Evolutionary conservation across 2,329 filamentous ascomycete genomes (phyloP), one percentile per base, ranked within the genome.

Genomic region (Arthrobotrys conoides): DNA sequence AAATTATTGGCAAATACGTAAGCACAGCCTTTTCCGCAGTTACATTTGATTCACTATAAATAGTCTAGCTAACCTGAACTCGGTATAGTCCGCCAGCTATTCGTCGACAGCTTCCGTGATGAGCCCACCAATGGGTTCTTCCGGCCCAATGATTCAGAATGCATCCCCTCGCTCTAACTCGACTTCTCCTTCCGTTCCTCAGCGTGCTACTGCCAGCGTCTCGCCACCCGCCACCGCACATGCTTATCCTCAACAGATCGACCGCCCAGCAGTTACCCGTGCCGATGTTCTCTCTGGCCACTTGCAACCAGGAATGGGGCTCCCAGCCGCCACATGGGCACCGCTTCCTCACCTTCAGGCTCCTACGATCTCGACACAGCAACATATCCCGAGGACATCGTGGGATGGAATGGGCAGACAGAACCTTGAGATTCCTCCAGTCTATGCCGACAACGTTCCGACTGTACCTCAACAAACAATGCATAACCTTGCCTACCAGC

Each of bases 1-100:
- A 99, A 87, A 98, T 99, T 83, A 97, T 99, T 84, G 91, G 93
- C 83, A 99, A 99, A 91, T 99, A 98, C 85, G 89, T 90, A 86
- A 85, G 89, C 88, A 80, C 76, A 77, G 24, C 59, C 41, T 30
- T 22, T 55, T 46, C 18, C 53, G 41, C 41, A 63, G 71, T 75
- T 69, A 69, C 71, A 75, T 44, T 63, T 59, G 48, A 46, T 46
- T 24, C 16, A 9, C 53, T 66, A 81, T 81, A 81, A 82, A 80
- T 81, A 82, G 75, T 80, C 81, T 83, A 59, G 65, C 71, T 71
- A 81, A 83, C 84, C 85, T 83, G 85, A 80, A 80, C 59, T 51
- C 53, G 73, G 66, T 72, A 78, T 82, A 91, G 89, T 91, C 90
- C 81, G 90, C 90, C 75, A 91, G 89, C 83, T 91, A 91, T 83